phyloP scores from a whole-genome alignment of 2,329 filamentous ascomycete genomes.

The Podosphaera aphanis region DNA sequence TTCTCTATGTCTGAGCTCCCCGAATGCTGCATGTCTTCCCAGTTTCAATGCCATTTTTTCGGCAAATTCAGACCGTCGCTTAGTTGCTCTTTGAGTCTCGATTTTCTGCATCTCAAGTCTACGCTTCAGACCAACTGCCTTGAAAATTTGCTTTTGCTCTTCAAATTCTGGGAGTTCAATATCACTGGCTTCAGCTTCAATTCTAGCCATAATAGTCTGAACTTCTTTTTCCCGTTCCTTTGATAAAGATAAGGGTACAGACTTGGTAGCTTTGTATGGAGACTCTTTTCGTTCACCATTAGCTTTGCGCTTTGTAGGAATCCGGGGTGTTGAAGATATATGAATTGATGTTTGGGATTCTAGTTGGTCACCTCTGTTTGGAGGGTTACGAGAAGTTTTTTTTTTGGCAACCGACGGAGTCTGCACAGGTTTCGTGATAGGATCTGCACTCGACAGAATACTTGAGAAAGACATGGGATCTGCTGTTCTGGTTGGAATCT shows the following conservation, averaged over 20 bases:
- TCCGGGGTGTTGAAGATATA: conserved; percentile 18
- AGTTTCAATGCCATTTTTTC: conserved; percentile 37
- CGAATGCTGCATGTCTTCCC: conserved; percentile 41
- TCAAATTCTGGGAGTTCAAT: conserved; percentile 28
- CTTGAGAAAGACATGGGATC: conserved; percentile 94
- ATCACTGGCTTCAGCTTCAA: conserved; percentile 34
- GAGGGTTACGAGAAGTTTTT: conserved; percentile 10
- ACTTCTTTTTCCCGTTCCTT: conserved; percentile 45
- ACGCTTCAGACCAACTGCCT: conserved; percentile 41
- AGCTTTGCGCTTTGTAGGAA: conserved; percentile 18
- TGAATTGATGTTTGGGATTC: conserved; percentile 5
- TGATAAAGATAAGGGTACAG: too few relatives aligned
- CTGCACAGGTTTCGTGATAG: conserved; percentile 29
- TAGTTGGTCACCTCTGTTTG: background rate
- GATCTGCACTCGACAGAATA: conserved; percentile 63
- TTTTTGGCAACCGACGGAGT: conserved; percentile 13
- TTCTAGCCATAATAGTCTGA: conserved; percentile 36
- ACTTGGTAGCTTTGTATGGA: conserved; percentile 19
- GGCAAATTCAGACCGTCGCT: conserved; percentile 35
- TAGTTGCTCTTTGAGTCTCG: conserved; percentile 41
- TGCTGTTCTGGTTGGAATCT: conserved; percentile 51
- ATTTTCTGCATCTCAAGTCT: conserved; percentile 37
- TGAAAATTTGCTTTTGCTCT: conserved; percentile 25
- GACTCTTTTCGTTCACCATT: conserved; percentile 33
- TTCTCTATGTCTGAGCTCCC: conserved; percentile 53